Evolutionary conservation across 1,139 yeast species (phyloP), one percentile per base, ranked within the genome.

Genomic region (Hyphopichia fennica): DNA sequence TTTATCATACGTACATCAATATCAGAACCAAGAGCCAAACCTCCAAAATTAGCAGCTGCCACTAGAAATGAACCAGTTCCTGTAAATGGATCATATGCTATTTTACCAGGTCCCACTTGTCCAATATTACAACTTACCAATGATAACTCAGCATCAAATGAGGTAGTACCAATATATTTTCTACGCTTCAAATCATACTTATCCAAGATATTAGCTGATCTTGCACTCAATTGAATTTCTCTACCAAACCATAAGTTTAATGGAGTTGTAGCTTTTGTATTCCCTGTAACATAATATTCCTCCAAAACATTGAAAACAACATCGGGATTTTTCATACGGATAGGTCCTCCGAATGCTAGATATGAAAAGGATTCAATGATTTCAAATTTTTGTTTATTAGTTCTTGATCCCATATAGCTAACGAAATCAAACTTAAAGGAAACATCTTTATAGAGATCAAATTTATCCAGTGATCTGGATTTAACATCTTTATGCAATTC

Each of bases 31-130:
- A 87, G 66, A 0, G 90, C 80, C 11, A 83, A 57, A 0, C 93
- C 95, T 1, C 96, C 96, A 59, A 79, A 89, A 50, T 85, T 79
- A 0, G 95, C 90, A 10, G 93, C 96, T 1, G 97, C 91, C 1
- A 90, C 87, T 38, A 93, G 69, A 56, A 93, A 93, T 17, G 97
- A 89, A 0, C 99, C 99, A 0, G 99, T 93, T 0, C 99, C 99
- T 2, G 88, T 88, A 66, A 93, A 93, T 13, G 99, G 99, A 63
- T 93, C 99, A 58, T 89, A 93, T 54, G 87, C 79, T 5, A 90
- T 59, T 42, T 82, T 78, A 0, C 85, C 87, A 0, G 75, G 70
- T 27, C 65, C 71, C 10, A 85, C 88, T 49, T 87, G 91, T 0
- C 89, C 96, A 42, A 93, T 76, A 57, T 93, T 93, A 58, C 96